Evolutionary conservation across 73 alveolate genomes (phyloP), one percentile per base, ranked within the genome.

Genomic region (Diophrys appendiculata): DNA sequence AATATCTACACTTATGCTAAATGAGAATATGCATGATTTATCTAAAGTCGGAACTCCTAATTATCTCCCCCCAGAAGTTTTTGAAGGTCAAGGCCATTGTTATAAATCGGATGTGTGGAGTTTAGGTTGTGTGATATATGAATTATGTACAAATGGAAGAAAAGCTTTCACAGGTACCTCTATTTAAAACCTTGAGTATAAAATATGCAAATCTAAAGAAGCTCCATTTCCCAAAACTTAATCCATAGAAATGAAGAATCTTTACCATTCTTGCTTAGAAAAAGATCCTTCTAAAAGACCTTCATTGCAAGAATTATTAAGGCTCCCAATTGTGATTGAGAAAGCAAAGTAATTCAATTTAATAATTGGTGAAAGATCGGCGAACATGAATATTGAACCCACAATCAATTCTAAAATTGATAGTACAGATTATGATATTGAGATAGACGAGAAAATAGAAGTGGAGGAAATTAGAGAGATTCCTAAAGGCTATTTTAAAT

Each of bases 21-120:
- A 80, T 23, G 65, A 69, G 0, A 72, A 81, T 68, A 87, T 73
- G 32, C 55, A 76, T 33, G n/a, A n/a, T n/a, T n/a, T n/a, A n/a
- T n/a, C 99, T 0, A 68, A 99, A 71, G 99, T 97, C 0, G 99
- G 99, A 25, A 97, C 99, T 0, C 99, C 99, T 32, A 84, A 96
- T 33, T 97, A 96, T 74, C 81, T 97, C 0, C 92, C 98, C 35
- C 99, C 99, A 1, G 99, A 97, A 87, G 73, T 96, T 31, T 97
- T 97, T 0, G 91, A 97, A 76, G 95, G 93, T 72, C 81, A 93
- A 65, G 99, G 99, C n/a, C 96, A 97, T 86, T 98, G 95, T 83
- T 95, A 77, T 79, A 86, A 86, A 52, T 96, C 94, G 29, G 99
- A 97, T 83, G 88, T 97, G 14, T 97, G 99, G 99, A 97, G 99